Evolutionary conservation across 768 basidiomycete species (phyloP), one percentile per base, ranked within the genome.

Genomic region (Leccinum arenicola): DNA sequence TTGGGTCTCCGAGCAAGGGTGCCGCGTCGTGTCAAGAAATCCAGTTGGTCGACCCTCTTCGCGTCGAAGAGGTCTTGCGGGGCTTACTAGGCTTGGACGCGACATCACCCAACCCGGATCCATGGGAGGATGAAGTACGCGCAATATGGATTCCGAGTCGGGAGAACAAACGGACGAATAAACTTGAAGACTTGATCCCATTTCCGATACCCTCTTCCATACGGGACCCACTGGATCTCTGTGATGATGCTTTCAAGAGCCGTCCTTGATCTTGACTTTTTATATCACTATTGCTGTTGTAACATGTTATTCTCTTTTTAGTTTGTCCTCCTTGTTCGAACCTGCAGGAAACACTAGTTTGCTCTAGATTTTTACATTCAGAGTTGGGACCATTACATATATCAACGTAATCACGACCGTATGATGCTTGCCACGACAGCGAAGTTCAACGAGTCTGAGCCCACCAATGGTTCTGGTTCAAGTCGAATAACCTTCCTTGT

Each of bases 61-160:
- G 87, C 66, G 73, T 74, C 3, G 88, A 88, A 35, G 89, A 92
- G 64, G 78, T 90, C 6, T 72, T 86, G n/a, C 82, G 88, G 47
- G 89, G 88, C 0, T 68, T 92, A 36, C 23, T 25, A 5, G 89
- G 89, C 11, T 33, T 65, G 19, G 72, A 68, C 9, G 29, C 36
- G 9, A 38, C 58, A 11, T 52, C 62, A 15, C 58, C 63, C 6
- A 56, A 63, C 9, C 65, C 66, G 6, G 77, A 82, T 53, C 73
- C 74, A 10, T 73, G 73, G 31, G 79, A 78, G 58, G 79, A 81
- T 55, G 80, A 81, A 48, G 72, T 76, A 9, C 70, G 74, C 25
- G 70, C 71, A 9, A 77, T 81, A 62, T 80, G 77, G 74, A 68
- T 71, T 5, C 73, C 25, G 25, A 25, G 25, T 25, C 25, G 74